Conservation (phyloP, 2,329 filamentous ascomycete genomes). For the Epichloe gansuensis region DNA sequence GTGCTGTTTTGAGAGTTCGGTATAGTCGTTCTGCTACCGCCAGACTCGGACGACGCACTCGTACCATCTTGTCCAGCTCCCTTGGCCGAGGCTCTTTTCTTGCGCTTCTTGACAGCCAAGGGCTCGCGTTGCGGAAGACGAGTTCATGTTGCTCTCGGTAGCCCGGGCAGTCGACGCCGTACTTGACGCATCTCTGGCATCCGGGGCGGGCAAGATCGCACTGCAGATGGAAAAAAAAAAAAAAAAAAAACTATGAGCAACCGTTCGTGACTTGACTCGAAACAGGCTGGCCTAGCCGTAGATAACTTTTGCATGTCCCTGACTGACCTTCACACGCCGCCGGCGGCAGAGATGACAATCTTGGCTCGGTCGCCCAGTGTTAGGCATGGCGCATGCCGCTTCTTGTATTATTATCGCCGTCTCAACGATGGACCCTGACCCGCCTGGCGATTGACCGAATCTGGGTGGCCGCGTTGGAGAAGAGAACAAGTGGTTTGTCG, state of each 20-base stretch:
- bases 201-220: conserved; percentile 28
- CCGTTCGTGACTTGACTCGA: too few species aligned
- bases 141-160: conserved; percentile 28
- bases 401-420: background rate
- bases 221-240: conserved; percentile 11
- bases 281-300: background rate
- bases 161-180: conserved; percentile 26
- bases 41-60: background rate
- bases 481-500: background rate
- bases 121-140: conserved; percentile 25
- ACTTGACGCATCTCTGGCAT: conserved; percentile 29
- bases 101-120: conserved; percentile 17
- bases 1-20: conserved; percentile 4
- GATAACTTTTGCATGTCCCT: background rate
- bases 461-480: background rate
- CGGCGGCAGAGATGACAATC: conserved; percentile 29
- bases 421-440: background rate
- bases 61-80: background rate
- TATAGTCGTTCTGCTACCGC: background rate
- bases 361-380: conserved; percentile 27
- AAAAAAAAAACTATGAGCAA: too few species aligned
- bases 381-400: conserved; percentile 21
- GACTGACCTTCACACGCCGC: conserved; percentile 28
- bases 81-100: conserved; percentile 13
- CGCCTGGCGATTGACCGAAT: background rate